Evolutionary conservation across 1,284 basidiomycete genomes (phyloP).

Genomic region (Somion occarium): DNA sequence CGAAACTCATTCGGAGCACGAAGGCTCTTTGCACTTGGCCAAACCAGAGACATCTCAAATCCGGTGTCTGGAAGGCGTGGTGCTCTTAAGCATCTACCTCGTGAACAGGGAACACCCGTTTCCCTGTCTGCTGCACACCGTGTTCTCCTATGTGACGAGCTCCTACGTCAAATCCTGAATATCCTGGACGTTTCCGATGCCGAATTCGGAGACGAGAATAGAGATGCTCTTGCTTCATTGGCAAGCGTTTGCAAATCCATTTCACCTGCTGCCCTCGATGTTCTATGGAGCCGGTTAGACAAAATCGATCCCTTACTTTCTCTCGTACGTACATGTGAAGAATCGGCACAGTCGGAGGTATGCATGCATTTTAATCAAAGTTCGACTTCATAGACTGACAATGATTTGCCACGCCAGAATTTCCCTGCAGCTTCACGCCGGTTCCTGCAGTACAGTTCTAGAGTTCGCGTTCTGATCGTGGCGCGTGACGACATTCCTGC

Average conservation of each 20-base stretch:
- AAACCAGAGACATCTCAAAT: too few species aligned
- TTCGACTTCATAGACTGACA: not conserved
- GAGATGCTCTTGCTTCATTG: not conserved
- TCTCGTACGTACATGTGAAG: not conserved
- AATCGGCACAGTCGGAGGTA: not conserved
- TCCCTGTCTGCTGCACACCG: too few species aligned
- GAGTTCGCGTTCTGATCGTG: not conserved
- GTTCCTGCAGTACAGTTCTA: not conserved
- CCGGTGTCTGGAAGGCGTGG: too few species aligned
- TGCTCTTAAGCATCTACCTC: too few species aligned
- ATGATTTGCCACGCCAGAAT: not conserved
- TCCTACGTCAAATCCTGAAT: not conserved
- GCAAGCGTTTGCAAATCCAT: not conserved
- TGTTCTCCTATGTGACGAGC: not conserved
- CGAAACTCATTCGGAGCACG: too few species aligned
- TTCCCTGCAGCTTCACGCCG: not conserved
- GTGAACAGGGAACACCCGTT: too few species aligned
- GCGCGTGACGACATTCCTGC: too few species aligned
- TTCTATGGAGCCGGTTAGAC: not conserved
- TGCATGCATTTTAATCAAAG: not conserved
- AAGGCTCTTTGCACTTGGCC: too few species aligned
- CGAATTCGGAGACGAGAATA: not conserved
- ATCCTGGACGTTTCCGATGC: not conserved
- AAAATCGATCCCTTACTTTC: not conserved
- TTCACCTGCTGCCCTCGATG: not conserved